Base-by-base conservation (phyloP, 2,329 filamentous ascomycete genomes). In the Trichoderma lentiforme region DNA sequence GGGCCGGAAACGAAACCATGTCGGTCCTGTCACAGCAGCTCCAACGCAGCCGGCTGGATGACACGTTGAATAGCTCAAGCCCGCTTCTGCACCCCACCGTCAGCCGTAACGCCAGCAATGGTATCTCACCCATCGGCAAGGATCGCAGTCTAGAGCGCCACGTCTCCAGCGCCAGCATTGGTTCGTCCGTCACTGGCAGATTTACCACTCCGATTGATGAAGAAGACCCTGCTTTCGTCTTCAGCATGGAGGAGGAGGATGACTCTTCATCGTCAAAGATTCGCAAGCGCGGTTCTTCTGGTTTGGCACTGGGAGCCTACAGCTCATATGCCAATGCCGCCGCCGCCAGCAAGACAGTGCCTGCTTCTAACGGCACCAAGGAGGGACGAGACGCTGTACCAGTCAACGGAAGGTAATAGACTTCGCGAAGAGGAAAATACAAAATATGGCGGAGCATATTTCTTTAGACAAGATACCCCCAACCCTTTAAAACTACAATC, bases 171-270 rank as follows among this genome's bases (percentile, higher is more conserved):
- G 85, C 85, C 34, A 90, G 88, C 74, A 86, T 89, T 75, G 84
- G 86, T 75, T 88, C 87, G 62, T 85, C 81, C 24, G 81, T 82
- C 51, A 87, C 84, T 51, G 87, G 87, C 24, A 83, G 89, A 18
- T 90, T 90, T 77, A 89, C 89, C 2, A 90, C 88, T 1, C 89
- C 89, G 3, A 91, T 91, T 73, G 89, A 90, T 72, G 89, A 91
- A 77, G 89, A 91, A 75, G 88, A 91, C 70, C 84, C 87, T 4
- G 86, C 88, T 30, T 90, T 91, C 74, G 87, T 91, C 15, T 91
- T 91, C 78, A 88, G 83, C 76, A 91, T 91, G 89, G 89, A 91
- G 75, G 88, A 89, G 70, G 87, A 88, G 30, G 87, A 88, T 26
- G 88, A 89, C 36, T 81, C 85, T 26, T 82, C 85, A 47, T 80